phyloP scores from a whole-genome alignment of 1,284 basidiomycete species.

The Pholiota adiposa region DNA sequence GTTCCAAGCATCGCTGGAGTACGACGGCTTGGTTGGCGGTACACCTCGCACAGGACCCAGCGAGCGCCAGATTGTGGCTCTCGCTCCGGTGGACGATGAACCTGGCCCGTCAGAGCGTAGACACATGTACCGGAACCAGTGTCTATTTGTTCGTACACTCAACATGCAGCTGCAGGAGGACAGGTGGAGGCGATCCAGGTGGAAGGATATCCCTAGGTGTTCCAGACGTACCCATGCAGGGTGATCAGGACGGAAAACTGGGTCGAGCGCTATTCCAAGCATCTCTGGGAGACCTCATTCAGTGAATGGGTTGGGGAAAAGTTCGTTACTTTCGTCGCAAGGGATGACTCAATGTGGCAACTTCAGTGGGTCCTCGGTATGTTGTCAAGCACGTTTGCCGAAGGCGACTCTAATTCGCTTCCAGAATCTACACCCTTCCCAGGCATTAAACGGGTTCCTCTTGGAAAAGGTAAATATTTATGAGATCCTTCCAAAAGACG shows the following conservation, averaged over 20 bases:
- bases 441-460: background rate
- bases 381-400: no score
- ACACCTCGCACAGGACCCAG: background rate
- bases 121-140: background rate
- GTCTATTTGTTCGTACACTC: background rate
- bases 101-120: background rate
- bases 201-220: background rate
- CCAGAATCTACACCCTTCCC: background rate
- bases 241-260: no score
- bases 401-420: background rate
- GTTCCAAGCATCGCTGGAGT: background rate
- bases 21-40: background rate
- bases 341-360: no score
- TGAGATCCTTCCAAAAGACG: background rate
- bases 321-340: no score
- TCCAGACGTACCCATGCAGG: background rate
- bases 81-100: background rate
- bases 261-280: no score
- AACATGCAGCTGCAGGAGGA: background rate
- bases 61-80: background rate
- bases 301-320: no score
- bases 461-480: background rate
- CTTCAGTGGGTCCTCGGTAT: no score
- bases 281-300: no score
- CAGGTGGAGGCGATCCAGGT: background rate